Conservation (phyloP, 106 monocot genomes). For the Phalaenopsis equestris region DNA sequence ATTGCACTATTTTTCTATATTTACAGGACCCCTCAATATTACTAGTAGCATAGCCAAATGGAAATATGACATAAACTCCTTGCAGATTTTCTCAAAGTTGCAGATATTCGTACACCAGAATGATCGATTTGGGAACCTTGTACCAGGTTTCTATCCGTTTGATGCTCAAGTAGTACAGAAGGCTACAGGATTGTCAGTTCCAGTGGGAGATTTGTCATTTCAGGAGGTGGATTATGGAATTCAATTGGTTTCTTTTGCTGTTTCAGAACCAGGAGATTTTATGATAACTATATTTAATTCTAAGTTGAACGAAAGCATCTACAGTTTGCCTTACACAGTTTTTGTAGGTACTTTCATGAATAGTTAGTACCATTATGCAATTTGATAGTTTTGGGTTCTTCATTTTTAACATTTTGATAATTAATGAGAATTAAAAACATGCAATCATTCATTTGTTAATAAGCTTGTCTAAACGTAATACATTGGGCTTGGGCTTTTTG, state of each 20-base stretch:
- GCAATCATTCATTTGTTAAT: too few relatives aligned
- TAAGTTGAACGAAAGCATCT: slow-evolving; percentile 37
- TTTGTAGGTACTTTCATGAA: slow-evolving; percentile 52
- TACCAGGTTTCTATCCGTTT: slow-evolving; percentile 63
- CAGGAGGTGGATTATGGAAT: slow-evolving; percentile 49
- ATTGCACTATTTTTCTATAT: background rate
- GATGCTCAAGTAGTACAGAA: slow-evolving; percentile 74
- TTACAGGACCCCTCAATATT: slow-evolving; percentile 51
- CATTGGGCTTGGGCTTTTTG: background rate
- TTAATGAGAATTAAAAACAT: background rate
- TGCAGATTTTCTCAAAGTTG: slow-evolving; percentile 82
- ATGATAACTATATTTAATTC: slow-evolving; percentile 50
- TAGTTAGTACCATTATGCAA: background rate
- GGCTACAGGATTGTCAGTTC: slow-evolving; percentile 59
- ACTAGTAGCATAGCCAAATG: slow-evolving; percentile 54
- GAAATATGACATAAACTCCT: slow-evolving; percentile 52
- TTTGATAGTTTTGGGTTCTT: background rate
- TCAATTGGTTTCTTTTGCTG: slow-evolving; percentile 64
- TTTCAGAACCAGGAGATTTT: slow-evolving; percentile 72
- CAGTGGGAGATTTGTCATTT: slow-evolving; percentile 63
- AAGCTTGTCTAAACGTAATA: background rate
- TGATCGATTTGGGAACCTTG: slow-evolving; percentile 73
- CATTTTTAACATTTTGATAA: background rate
- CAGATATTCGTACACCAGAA: slow-evolving; percentile 68
- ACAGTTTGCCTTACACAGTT: slow-evolving; percentile 43